Percentiles rank a stretch among this genome's conserved stretches.
These are phyloP conservation scores for Gliomastix tumulicola DNA, from an alignment of 2,329 filamentous ascomycete species.

Conservation along the genomic window DNA sequence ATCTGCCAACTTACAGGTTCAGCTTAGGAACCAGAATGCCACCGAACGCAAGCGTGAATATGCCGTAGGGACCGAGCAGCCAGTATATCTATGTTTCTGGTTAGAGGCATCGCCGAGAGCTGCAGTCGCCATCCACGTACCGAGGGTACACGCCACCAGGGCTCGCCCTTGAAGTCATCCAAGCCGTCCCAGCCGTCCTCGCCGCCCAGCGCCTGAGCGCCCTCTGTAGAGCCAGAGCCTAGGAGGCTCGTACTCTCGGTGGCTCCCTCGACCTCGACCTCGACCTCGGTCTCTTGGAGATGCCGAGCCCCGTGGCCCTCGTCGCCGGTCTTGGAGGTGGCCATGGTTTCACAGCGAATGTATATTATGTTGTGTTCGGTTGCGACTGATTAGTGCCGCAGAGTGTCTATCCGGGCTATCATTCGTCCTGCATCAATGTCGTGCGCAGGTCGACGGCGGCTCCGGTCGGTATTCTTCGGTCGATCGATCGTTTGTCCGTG, in stretches of 20 bases:
- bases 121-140: conserved; percentile 27
- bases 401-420: too few species aligned
- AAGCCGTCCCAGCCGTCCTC: conserved; percentile 34
- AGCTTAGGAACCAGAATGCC: conserved; percentile 80
- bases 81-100: conserved; percentile 62
- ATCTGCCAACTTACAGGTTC: conserved; percentile 62
- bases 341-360: too few species aligned
- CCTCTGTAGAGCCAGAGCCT: too few species aligned
- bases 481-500: too few species aligned
- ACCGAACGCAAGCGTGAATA: conserved; percentile 82
- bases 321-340: too few species aligned
- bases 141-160: conserved; percentile 58
- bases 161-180: conserved; percentile 52
- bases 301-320: not conserved
- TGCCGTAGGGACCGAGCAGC: conserved; percentile 71
- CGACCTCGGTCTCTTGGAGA: not conserved
- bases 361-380: too few species aligned
- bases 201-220: too few species aligned
- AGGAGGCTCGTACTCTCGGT: too few species aligned
- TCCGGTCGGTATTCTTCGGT: too few species aligned
- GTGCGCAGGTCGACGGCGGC: not conserved
- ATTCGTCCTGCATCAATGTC: too few species aligned
- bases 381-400: too few species aligned
- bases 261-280: too few species aligned
- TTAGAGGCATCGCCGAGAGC: conserved; percentile 9